Evolutionary conservation across 768 basidiomycete genomes (phyloP).

Genomic region (Cystofilobasidium bisporidii): DNA sequence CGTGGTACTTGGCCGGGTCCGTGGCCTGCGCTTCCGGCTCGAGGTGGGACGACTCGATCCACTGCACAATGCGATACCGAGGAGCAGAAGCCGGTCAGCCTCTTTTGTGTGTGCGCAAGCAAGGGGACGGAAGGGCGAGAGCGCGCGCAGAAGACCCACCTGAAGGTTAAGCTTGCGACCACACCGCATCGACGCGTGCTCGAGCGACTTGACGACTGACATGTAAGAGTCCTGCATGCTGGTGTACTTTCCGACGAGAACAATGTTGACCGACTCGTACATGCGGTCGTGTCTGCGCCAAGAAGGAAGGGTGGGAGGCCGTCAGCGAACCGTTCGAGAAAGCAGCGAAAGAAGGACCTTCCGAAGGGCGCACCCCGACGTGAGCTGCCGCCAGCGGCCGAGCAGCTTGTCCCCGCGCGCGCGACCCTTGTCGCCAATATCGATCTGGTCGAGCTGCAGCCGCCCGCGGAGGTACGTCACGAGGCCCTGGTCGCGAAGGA

Average conservation of each 20-base stretch:
- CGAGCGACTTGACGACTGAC: conserved; percentile 91
- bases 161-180: conserved; percentile 71
- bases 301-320: neutral
- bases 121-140: no score
- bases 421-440: conserved; percentile 50
- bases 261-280: conserved; percentile 79
- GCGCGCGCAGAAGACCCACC: no score
- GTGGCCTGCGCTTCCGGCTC: conserved; percentile 69
- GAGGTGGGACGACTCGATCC: conserved; percentile 64
- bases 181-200: conserved; percentile 91
- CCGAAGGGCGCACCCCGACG: conserved; percentile 52
- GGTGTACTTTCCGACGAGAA: conserved; percentile 94
- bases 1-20: conserved; percentile 80
- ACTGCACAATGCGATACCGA: no score
- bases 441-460: conserved; percentile 57
- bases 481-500: conserved; percentile 87
- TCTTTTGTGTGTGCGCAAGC: no score
- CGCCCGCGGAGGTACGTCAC: conserved; percentile 70
- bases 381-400: conserved; percentile 71
- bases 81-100: no score
- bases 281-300: conserved; percentile 76
- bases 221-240: conserved; percentile 96
- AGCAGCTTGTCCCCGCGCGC: conserved; percentile 59
- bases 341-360: neutral
- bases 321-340: neutral